Evolutionary conservation across 805 yeast species (phyloP).

Genomic region (Wickerhamiella hasegawae): DNA sequence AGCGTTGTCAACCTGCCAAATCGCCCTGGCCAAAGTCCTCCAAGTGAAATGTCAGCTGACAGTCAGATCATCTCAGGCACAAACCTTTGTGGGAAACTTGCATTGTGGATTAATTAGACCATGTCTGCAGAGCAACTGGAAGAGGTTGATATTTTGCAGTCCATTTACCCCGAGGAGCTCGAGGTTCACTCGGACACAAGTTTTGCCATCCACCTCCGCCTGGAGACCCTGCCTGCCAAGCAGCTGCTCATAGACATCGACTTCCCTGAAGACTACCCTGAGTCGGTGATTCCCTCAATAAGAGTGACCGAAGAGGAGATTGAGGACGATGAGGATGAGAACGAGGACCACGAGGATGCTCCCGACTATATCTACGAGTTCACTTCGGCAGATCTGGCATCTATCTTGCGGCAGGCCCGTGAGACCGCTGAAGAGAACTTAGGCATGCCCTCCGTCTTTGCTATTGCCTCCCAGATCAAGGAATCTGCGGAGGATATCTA

Average conservation of each 20-base stretch:
- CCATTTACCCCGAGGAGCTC: slow-evolving; percentile 88
- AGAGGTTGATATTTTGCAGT: slow-evolving; percentile 76
- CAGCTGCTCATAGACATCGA: slow-evolving; percentile 40
- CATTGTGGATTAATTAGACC: no score
- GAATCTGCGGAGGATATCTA: slow-evolving; percentile 65
- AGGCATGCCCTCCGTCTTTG: slow-evolving; percentile 86
- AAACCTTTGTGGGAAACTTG: no score
- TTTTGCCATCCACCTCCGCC: slow-evolving; percentile 39
- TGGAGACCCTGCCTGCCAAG: slow-evolving; percentile 58
- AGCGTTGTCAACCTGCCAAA: no score
- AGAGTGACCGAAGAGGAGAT: slow-evolving; percentile 30
- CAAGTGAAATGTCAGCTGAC: no score
- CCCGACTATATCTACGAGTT: slow-evolving; percentile 29
- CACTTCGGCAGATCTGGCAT: slow-evolving; percentile 22
- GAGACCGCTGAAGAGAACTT: slow-evolving; percentile 50
- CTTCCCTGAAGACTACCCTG: slow-evolving; percentile 73
- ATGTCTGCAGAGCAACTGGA: slow-evolving; percentile 86
- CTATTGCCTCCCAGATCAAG: slow-evolving; percentile 59
- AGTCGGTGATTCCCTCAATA: slow-evolving; percentile 33
- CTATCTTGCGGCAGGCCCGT: slow-evolving; percentile 13
- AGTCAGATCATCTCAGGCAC: no score
- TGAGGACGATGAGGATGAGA: slow-evolving; percentile 32
- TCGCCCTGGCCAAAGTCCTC: no score
- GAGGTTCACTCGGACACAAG: slow-evolving; percentile 28
- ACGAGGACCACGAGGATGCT: slow-evolving; percentile 29